Evolutionary conservation across 2,329 filamentous ascomycete genomes (phyloP), one percentile per base, ranked within the genome.

Genomic region (Aspergillus novofumigatus): DNA sequence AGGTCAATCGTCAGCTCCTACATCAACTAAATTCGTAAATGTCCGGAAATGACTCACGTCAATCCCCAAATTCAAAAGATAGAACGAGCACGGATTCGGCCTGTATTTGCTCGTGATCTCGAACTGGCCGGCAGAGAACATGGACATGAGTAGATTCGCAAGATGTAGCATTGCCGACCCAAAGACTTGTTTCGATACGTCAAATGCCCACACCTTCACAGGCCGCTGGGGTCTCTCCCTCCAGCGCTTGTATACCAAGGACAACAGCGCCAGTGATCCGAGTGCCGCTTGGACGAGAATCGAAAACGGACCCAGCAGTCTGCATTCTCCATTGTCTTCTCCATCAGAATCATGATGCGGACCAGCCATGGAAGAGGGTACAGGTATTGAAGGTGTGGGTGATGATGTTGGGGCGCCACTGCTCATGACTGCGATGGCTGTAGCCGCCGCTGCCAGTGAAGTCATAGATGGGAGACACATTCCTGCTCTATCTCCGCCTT

Each of bases 21-120:
- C 14, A 38, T 38, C 32, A 35, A 5, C 23, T 17, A n/a, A 42
- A 17, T 29, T 21, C 35, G 10, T 42, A 57, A 25, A 25, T 4
- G 10, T 48, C n/a, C n/a, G n/a, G 53, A 1, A 45, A 49, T 25
- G 50, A 85, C 91, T 84, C 79, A 97, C 93, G 77, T 99, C 94
- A 63, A 99, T 97, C 48, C 85, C 93, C 56, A 99, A 76, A 71
- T 99, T 99, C 65, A 99, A 80, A 26, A 99, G 77, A 72, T 99
- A 99, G 70, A 96, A 97, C 1, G 92, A 96, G 78, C 94, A 99
- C 9, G 94, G 94, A 66, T 99, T 99, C 7, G 94, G 92, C 58
- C 81, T 80, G 63, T 90, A 90, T 75, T 70, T 63, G 44, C 67
- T 72, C 35, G 64, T 67, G 35, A 76, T 72, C 42, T 77, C 71